These are phyloP conservation scores for Barnettozyma wickerhamii DNA, from an alignment of 805 yeast genomes.

Conservation along the genomic window DNA sequence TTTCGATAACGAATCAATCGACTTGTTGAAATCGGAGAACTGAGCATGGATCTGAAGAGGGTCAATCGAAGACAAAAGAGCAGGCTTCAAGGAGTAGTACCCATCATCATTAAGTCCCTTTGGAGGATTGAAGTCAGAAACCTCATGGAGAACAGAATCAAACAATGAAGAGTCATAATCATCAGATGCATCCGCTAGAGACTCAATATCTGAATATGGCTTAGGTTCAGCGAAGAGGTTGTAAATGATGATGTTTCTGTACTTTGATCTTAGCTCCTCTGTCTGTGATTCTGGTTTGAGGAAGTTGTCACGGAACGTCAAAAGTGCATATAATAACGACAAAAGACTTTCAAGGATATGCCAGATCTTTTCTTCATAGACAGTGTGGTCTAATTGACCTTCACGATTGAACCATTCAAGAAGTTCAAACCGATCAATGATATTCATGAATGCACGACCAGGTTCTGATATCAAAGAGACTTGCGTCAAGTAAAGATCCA, in stretches of 20 bases:
- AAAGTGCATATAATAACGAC: constrained; percentile 59
- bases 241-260: constrained; percentile 44
- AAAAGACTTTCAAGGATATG: constrained; percentile 78
- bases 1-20: constrained; percentile 42
- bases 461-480: constrained; percentile 44
- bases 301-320: constrained; percentile 67
- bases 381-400: constrained; percentile 35
- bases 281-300: constrained; percentile 34
- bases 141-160: constrained; percentile 55
- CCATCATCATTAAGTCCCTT: constrained; percentile 65
- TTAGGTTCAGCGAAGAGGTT: constrained; percentile 47
- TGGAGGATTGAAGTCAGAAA: constrained; percentile 60
- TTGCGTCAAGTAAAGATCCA: constrained; percentile 77
- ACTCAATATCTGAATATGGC: constrained; percentile 48
- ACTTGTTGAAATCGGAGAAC: constrained; percentile 44
- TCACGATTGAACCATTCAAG: constrained; percentile 42
- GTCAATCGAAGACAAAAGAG: constrained; percentile 45
- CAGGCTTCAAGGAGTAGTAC: constrained; percentile 52
- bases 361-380: constrained; percentile 42
- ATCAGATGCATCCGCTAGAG: constrained; percentile 29
- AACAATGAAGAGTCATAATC: constrained; percentile 45
- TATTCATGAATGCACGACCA: constrained; percentile 50
- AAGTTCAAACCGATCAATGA: constrained; percentile 60
- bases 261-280: constrained; percentile 25
- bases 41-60: constrained; percentile 49